Percentiles rank a stretch among this genome's conserved stretches.
Conservation (phyloP, 305 asterid genomes). For the Fraxinus nigra region DNA sequence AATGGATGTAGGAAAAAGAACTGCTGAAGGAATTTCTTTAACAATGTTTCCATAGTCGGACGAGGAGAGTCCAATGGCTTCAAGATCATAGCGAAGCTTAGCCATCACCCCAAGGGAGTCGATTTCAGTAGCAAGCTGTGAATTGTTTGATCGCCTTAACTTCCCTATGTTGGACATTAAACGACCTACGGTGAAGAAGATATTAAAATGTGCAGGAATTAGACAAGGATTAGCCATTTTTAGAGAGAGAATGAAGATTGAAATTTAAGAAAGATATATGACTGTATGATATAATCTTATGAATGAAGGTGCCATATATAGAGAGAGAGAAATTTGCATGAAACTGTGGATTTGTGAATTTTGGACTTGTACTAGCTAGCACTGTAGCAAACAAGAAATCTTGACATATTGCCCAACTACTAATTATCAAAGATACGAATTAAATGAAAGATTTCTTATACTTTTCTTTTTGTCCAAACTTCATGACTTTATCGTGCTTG, state of each 20-base stretch:
- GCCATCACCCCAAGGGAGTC: constrained; percentile 21
- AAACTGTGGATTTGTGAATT: neutral
- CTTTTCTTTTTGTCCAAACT: neutral
- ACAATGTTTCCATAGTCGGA: constrained; percentile 55
- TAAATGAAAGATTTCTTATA: neutral
- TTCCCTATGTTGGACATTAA: constrained; percentile 5
- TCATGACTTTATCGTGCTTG: neutral
- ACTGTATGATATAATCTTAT: neutral
- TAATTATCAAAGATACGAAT: neutral
- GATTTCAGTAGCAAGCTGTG: constrained; percentile 22
- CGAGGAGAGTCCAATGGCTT: constrained; percentile 34
- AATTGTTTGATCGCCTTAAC: constrained; percentile 22
- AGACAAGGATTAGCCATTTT: neutral
- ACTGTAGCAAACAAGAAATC: neutral
- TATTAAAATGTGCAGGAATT: neutral
- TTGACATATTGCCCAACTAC: neutral
- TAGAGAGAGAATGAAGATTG: neutral
- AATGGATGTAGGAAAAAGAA: constrained; percentile 47
- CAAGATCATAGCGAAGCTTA: constrained; percentile 27
- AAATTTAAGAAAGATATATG: neutral
- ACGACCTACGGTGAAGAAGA: constrained; percentile 24
- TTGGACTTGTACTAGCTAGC: neutral
- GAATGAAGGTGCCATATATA: neutral
- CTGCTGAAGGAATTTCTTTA: constrained; percentile 40
- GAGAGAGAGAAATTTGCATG: neutral